Percentiles rank a stretch among this genome's conserved stretches.
Evolutionary conservation across 176 grass and related monocot genomes (phyloP).

Genomic region (Musa schizocarpa): DNA sequence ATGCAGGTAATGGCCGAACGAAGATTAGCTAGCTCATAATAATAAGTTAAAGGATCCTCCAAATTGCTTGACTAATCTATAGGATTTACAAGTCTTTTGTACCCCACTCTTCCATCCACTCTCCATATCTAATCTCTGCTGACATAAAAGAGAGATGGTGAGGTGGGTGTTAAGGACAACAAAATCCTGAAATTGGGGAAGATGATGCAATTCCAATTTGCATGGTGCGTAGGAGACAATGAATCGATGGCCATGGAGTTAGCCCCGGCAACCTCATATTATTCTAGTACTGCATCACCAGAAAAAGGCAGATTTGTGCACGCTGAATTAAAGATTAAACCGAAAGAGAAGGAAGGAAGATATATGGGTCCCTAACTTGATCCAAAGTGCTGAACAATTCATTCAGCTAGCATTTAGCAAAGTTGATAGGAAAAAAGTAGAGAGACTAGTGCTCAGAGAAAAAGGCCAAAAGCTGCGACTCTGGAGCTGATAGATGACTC

Average conservation of each 20-base stretch:
- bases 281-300: background rate
- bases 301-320: background rate
- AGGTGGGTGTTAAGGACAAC: slow-evolving; percentile 2
- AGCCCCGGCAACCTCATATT: background rate
- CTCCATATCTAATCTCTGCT: background rate
- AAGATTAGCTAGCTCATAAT: too few species aligned
- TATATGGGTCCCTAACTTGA: background rate
- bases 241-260: background rate
- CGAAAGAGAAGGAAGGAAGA: background rate
- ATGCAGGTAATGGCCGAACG: too few species aligned
- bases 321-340: background rate
- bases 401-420: background rate
- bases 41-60: too few species aligned
- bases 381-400: background rate
- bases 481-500: background rate
- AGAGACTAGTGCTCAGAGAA: background rate
- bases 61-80: too few species aligned
- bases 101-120: background rate
- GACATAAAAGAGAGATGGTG: background rate
- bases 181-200: slow-evolving; percentile 1
- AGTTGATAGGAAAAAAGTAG: background rate
- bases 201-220: slow-evolving; percentile 6
- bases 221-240: background rate
- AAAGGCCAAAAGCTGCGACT: background rate
- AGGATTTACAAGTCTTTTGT: too few species aligned